A percentile compares a stretch with the other conserved stretches of the same genome.
Evolutionary conservation across 129 eudicot species (phyloP).

Genomic region (Saussurea involucrata): DNA sequence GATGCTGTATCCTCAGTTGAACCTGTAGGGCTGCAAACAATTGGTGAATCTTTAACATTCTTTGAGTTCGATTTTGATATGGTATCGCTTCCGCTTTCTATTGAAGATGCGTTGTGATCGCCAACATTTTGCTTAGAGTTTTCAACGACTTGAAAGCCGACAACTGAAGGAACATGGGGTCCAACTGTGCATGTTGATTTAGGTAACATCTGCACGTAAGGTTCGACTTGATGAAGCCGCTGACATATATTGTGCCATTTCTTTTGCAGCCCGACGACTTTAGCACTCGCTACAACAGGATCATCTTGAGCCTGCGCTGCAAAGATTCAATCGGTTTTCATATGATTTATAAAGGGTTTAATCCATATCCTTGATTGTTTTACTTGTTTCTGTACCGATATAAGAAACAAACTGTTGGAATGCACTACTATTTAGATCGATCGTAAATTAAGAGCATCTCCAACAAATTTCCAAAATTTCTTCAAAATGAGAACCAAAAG

Average conservation of each 20-base stretch:
- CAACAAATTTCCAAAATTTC: no score
- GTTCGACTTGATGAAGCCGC: slow-evolving; percentile 45
- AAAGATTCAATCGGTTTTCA: slow-evolving; percentile 39
- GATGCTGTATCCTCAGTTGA: slow-evolving; percentile 41
- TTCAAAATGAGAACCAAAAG: no score
- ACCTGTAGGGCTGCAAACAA: slow-evolving; percentile 28
- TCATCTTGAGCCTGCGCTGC: slow-evolving; percentile 84
- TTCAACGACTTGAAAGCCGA: slow-evolving; percentile 51
- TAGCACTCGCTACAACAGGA: slow-evolving; percentile 35
- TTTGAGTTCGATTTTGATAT: slow-evolving; percentile 28
- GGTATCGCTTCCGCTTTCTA: slow-evolving; percentile 25
- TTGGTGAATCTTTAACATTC: slow-evolving; percentile 19
- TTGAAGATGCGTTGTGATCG: slow-evolving; percentile 30
- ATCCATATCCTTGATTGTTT: not conserved
- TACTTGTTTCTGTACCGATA: not conserved
- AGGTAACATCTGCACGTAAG: slow-evolving; percentile 23
- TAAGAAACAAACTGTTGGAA: not conserved
- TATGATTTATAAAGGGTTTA: slow-evolving; percentile 8
- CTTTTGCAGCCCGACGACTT: slow-evolving; percentile 45
- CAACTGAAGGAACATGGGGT: slow-evolving; percentile 42
- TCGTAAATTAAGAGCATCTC: not conserved
- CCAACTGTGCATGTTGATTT: slow-evolving; percentile 30
- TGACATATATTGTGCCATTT: slow-evolving; percentile 74
- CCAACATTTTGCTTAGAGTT: slow-evolving; percentile 14
- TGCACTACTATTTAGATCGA: no score